Conservation (phyloP, 192 early-diverging fungal genomes). For the Backusella liffmaniae region DNA sequence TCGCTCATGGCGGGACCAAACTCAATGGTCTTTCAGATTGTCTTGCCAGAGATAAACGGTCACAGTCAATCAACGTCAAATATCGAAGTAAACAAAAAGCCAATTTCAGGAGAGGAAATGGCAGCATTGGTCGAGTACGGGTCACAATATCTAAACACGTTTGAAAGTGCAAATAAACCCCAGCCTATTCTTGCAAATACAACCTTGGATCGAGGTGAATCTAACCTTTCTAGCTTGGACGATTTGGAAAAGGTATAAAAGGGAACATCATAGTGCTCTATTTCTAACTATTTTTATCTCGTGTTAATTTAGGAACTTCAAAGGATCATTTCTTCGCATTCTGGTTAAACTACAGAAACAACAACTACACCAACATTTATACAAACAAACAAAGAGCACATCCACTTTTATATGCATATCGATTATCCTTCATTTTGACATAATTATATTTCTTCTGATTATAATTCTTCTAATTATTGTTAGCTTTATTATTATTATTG, state of each 20-base stretch:
- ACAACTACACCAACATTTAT: neutral
- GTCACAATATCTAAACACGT: conserved; percentile 1
- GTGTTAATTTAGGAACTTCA: conserved; percentile 13
- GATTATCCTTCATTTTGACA: conserved; percentile 7
- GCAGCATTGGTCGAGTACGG: conserved; percentile 16
- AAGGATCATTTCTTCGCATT: conserved; percentile 7
- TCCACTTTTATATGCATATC: conserved; percentile 1
- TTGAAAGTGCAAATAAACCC: conserved; percentile 10
- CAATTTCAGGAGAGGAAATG: conserved; percentile 9
- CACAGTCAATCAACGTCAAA: neutral
- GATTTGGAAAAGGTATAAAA: conserved; percentile 18
- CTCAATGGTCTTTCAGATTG: conserved; percentile 1
- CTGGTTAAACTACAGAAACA: neutral
- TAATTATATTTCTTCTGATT: neutral
- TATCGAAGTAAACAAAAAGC: neutral
- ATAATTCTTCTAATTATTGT: neutral
- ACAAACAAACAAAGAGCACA: neutral
- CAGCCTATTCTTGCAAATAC: neutral
- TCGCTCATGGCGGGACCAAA: conserved; percentile 8
- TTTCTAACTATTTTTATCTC: neutral
- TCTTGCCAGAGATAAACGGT: neutral
- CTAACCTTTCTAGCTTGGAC: conserved; percentile 13
- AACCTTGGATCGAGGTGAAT: neutral
- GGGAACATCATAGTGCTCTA: neutral
- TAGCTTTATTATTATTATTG: neutral